Base-by-base conservation (phyloP, 2,329 filamentous ascomycete genomes). In the Fusarium multiceps region DNA sequence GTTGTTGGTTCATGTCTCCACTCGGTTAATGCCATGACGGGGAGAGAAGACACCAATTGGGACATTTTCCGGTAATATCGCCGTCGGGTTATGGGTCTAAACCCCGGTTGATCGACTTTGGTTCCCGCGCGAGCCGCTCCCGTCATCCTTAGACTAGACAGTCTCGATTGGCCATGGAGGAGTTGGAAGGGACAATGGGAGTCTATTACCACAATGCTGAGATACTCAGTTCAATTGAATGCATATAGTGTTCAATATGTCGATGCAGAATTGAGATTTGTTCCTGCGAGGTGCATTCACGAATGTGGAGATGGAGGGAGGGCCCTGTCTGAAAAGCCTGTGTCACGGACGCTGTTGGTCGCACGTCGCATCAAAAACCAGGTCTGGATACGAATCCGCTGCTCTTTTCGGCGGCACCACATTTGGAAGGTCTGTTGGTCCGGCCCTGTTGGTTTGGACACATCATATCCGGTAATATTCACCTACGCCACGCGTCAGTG, bases 1-100 rank as follows among this genome's bases (percentile, higher is more conserved):
- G 42, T 25, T 28, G 21, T 21, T 40, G 59, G 49, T 18, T 21
- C 18, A 9, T 12, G 13, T 50, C 53, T n/a, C 62, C 46, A 49
- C 60, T 65, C 46, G 41, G 28, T 23, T 32, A 47, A 59, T 59
- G 16, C 28, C 18, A 65, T 8, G 14, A 18, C 7, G 47, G 9
- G 23, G 53, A 41, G 11, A 32, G 7, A 21, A 20, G 14, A 28
- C 14, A 23, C 51, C 46, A 53, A 53, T 65, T 59, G 54, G 60
- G 28, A 42, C 9, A 16, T 4, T 10, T n/a, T 4, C 46, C 46
- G 32, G 25, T 51, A 37, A 37, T 37, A 23, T 23, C 20, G 25
- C 37, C 28, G n/a, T 25, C 46, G 23, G 11, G 21, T 34, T 42
- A 40, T 50, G 40, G 59, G 59, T 18, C 12, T 4, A 18, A 18